Conservation (phyloP, 257 asterid genomes). For the Anisodus tanguticus region DNA sequence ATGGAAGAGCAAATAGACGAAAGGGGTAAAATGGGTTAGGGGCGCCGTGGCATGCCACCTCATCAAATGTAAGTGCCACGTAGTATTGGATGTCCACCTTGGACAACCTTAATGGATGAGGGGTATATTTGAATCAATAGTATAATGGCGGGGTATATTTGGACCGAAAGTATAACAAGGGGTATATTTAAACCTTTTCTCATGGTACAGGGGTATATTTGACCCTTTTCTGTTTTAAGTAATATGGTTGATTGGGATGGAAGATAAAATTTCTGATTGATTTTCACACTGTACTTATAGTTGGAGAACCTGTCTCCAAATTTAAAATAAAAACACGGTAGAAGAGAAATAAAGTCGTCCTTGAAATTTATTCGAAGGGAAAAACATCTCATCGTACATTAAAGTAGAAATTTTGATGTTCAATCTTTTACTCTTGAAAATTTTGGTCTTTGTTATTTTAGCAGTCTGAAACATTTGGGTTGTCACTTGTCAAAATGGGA, state of each 20-base stretch:
- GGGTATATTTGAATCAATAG: too few relatives aligned
- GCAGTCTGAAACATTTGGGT: not conserved
- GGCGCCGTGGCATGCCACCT: too few relatives aligned
- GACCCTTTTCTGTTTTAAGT: not conserved
- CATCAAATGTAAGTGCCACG: too few relatives aligned
- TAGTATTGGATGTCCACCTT: too few relatives aligned
- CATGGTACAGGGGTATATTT: too few relatives aligned
- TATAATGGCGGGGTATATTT: too few relatives aligned
- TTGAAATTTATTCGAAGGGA: not conserved
- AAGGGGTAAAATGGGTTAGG: too few relatives aligned
- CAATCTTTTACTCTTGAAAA: conserved; percentile 1
- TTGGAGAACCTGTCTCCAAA: conserved; percentile 5
- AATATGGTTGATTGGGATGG: not conserved
- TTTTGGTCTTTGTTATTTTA: not conserved
- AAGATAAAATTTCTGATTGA: not conserved
- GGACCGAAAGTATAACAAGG: too few relatives aligned
- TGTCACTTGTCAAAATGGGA: conserved; percentile 8
- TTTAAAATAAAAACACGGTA: not conserved
- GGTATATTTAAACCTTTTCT: too few relatives aligned
- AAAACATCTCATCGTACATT: not conserved
- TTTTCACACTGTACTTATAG: not conserved
- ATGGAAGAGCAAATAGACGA: too few relatives aligned
- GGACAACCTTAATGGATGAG: too few relatives aligned
- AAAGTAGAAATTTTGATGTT: conserved; percentile 20
- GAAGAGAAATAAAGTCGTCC: conserved; percentile 14